These are phyloP conservation scores for Solanum hybrid DNA, from an alignment of 305 asterid genomes.

Conservation along the genomic window DNA sequence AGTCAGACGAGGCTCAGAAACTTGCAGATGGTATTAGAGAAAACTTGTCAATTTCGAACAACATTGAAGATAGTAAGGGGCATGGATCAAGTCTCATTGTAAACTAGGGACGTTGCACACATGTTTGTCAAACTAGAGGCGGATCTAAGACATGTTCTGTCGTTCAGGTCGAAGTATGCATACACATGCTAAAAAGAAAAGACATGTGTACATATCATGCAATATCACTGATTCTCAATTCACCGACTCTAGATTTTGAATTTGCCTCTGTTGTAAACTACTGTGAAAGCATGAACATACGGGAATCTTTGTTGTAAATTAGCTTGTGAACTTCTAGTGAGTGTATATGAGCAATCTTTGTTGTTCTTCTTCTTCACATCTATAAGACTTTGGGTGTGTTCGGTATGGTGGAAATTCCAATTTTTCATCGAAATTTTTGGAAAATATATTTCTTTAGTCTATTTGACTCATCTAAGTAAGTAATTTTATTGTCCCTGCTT, in stretches of 20 bases:
- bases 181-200: neutral
- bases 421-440: neutral
- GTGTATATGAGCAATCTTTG: neutral
- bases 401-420: neutral
- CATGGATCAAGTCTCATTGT: conserved; percentile 35
- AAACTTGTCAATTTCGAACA: conserved; percentile 24
- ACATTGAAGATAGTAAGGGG: conserved; percentile 41
- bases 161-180: neutral
- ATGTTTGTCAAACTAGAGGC: neutral
- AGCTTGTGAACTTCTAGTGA: neutral
- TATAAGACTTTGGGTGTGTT: neutral
- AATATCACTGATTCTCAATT: neutral
- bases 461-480: neutral
- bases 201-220: neutral
- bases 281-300: neutral
- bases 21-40: conserved; percentile 59
- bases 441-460: neutral
- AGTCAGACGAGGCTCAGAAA: conserved; percentile 46
- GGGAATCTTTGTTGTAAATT: neutral
- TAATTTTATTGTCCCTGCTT: neutral
- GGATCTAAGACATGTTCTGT: neutral
- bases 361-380: neutral
- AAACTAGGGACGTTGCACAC: conserved; percentile 18
- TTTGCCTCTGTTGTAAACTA: neutral
- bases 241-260: neutral